A percentile compares a stretch with the other conserved stretches of the same genome.
Evolutionary conservation across 2,329 filamentous ascomycete species (phyloP).

Genomic region (Celoporthe dispersa): DNA sequence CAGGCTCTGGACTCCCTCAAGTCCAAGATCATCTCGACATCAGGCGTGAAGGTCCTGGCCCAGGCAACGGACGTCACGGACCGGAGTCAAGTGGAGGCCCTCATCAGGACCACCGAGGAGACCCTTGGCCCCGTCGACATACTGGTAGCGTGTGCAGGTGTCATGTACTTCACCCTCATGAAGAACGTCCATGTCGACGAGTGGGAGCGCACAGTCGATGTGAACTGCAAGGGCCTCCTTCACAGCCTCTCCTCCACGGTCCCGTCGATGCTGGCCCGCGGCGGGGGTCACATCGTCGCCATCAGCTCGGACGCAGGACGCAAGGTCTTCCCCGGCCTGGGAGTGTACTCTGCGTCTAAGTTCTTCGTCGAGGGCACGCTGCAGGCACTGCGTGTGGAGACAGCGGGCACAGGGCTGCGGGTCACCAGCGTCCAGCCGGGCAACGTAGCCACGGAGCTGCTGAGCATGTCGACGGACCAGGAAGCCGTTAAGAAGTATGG

Average conservation of each 20-base stretch:
- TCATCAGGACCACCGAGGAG: conserved; percentile 62
- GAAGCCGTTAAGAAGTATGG: conserved; percentile 82
- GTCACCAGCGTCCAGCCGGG: conserved; percentile 79
- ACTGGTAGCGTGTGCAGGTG: conserved; percentile 78
- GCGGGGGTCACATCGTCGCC: conserved; percentile 74
- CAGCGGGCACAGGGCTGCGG: conserved; percentile 71
- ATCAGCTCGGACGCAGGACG: conserved; percentile 83
- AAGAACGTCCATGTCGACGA: conserved; percentile 73
- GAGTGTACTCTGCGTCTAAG: conserved; percentile 82
- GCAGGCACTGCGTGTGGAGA: conserved; percentile 76
- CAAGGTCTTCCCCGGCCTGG: conserved; percentile 80
- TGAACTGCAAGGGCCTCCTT: conserved; percentile 84
- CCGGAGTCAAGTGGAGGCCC: conserved; percentile 65
- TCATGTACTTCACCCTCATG: conserved; percentile 93
- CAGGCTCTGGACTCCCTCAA: conserved; percentile 72
- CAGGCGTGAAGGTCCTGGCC: conserved; percentile 67
- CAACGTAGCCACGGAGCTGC: conserved; percentile 73
- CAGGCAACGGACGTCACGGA: conserved; percentile 76
- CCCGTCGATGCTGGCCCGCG: conserved; percentile 72
- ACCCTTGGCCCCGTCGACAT: conserved; percentile 76
- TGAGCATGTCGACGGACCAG: conserved; percentile 74
- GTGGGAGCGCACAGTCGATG: conserved; percentile 82
- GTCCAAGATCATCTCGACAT: conserved; percentile 39
- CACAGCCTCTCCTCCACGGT: conserved; percentile 73
- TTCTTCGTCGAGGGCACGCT: conserved; percentile 85